phyloP scores from a whole-genome alignment of 2,329 filamentous ascomycete species.

The Fusarium citri region DNA sequence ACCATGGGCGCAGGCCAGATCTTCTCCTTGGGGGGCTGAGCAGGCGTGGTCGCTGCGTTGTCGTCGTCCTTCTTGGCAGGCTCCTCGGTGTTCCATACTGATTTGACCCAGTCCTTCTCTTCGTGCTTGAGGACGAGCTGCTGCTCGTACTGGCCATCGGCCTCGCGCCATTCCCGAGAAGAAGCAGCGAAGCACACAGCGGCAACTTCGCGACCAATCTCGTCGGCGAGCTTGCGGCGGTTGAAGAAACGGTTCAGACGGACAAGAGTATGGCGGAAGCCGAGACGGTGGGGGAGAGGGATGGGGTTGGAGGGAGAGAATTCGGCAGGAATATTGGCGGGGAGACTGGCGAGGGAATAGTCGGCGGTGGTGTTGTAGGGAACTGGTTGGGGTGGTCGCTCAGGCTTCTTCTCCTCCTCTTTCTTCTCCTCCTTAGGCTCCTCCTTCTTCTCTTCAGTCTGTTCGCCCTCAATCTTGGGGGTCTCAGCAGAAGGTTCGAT shows the following conservation, averaged over 20 bases:
- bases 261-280: conserved; percentile 89
- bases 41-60: conserved; percentile 48
- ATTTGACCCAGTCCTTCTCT: conserved; percentile 87
- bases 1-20: conserved; percentile 82
- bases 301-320: conserved; percentile 80
- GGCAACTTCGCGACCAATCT: conserved; percentile 87
- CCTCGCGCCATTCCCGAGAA: conserved; percentile 62
- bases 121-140: conserved; percentile 73
- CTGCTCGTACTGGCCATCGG: conserved; percentile 54
- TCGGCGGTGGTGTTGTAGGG: conserved; percentile 80
- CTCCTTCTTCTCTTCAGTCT: conserved; percentile 49
- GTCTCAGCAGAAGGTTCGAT: conserved; percentile 43
- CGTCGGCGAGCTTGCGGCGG: conserved; percentile 84
- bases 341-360: conserved; percentile 75
- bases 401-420: conserved; percentile 65
- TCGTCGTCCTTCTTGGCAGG: conserved; percentile 58
- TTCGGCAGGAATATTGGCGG: conserved; percentile 73
- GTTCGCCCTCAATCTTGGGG: conserved; percentile 44
- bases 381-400: conserved; percentile 70
- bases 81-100: conserved; percentile 69
- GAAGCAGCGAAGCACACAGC: conserved; percentile 79
- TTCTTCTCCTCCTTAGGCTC: conserved; percentile 51
- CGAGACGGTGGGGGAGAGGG: conserved; percentile 88
- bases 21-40: conserved; percentile 67
- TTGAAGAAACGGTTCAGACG: conserved; percentile 90